Evolutionary conservation across 208 protist genomes (phyloP), one percentile per base, ranked within the genome.

Genomic region (Leishmania mexicana): DNA sequence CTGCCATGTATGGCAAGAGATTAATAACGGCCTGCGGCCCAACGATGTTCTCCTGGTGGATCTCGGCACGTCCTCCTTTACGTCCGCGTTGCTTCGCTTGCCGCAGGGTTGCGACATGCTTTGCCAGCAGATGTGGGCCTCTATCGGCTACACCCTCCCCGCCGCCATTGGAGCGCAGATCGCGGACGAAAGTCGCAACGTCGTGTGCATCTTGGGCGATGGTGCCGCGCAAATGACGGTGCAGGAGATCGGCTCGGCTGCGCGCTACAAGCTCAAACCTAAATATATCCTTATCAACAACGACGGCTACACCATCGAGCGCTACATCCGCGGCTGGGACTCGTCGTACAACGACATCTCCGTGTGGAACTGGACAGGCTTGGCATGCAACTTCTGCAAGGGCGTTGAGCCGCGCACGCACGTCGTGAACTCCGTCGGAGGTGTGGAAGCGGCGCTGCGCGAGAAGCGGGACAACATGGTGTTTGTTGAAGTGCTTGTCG

Each of bases 221-320:
- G 89, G 89, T 13, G 84, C 86, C 19, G 86, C 87, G 51, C 89
- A 93, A 84, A 93, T 93, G 89, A 93, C 87, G 60, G 81, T 88
- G 28, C 89, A 93, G 78, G 89, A 93, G 73, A 76, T 89, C n/a
- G 86, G 89, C 62, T 72, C 74, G 35, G 80, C 84, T 1, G 57
- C 83, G 1, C 83, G 82, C 47, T 57, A 81, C 76, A 31, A 76
- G 4, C 85, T 90, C 7, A 75, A 84, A 60, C 78, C 84, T 0
- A 84, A 45, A 53, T 76, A 81, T 49, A 72, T 92, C 35, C 87
- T 92, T 31, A 81, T 92, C 47, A 92, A 92, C 82, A 92, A 92
- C 81, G 76, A 85, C 68, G 86, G 89, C 78, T 92, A 92, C 87
- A 89, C 80, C 10, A 92, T 92, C 74, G 89, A 92, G 81, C 89